These are phyloP conservation scores for Hypoxylon perforatum DNA, from an alignment of 495 filamentous ascomycete genomes.

Conservation along the genomic window DNA sequence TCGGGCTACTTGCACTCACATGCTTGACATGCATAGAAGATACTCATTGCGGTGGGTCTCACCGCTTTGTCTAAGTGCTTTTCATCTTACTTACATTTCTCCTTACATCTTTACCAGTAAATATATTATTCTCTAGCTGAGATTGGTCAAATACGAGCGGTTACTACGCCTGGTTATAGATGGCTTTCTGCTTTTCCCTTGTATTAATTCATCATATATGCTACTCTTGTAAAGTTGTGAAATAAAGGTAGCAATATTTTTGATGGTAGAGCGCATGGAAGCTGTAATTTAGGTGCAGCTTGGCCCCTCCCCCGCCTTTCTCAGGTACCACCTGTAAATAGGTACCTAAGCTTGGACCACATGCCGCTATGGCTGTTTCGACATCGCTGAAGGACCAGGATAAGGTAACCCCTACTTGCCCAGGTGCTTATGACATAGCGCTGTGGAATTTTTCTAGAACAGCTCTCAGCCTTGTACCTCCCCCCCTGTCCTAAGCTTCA, in stretches of 20 bases:
- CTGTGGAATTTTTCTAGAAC: slow-evolving; percentile 38
- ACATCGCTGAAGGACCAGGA: no score
- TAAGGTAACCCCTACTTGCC: background rate
- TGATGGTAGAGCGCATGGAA: slow-evolving; percentile 1
- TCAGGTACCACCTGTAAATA: background rate
- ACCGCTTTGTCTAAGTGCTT: slow-evolving; percentile 23
- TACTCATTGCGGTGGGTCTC: slow-evolving; percentile 12
- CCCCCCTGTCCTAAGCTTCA: background rate
- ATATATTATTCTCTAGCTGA: no score
- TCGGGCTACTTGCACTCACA: background rate
- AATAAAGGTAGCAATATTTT: no score
- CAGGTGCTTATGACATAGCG: slow-evolving; percentile 15
- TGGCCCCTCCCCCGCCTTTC: slow-evolving; percentile 4
- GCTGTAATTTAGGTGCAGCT: background rate
- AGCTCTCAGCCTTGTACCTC: slow-evolving; percentile 31
- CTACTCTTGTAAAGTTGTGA: no score
- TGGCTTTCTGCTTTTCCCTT: no score
- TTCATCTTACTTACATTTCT: no score
- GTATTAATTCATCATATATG: no score
- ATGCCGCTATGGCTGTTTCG: no score
- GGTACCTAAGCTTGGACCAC: slow-evolving; percentile 8
- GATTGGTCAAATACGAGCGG: no score
- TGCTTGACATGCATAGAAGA: background rate
- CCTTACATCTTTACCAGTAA: no score
- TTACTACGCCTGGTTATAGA: no score